Evolutionary conservation across 192 early-diverging fungal species (phyloP), one percentile per base, ranked within the genome.

Genomic region (Rhizophagus prolifer): DNA sequence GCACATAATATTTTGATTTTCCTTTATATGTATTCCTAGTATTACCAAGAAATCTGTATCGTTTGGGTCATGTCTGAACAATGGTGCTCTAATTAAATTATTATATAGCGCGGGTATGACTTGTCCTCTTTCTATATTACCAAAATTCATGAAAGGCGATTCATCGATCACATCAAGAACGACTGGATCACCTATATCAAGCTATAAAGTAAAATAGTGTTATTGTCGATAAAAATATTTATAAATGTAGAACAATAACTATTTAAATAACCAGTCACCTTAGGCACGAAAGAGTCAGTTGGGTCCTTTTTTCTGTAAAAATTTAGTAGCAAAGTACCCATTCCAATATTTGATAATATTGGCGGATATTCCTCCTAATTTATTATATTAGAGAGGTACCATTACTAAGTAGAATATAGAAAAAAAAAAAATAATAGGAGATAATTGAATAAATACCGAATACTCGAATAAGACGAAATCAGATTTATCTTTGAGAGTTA

Each of bases 61-160:
- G 26, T 89, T 81, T 14, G 83, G 74, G 54, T 87, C 82, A 38
- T 98, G 96, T 41, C 84, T 82, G 77, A 96, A 99, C 23, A 97
- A 78, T 5, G 97, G 97, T 9, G 95, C 96, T 9, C 96, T 92
- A 75, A 95, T 90, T 84, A 99, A 83, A 78, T 99, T 98, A 87
- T 97, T 99, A 83, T 93, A 94, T 60, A 97, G 80, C 1, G 92
- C 92, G 28, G 92, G 89, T n/a, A 97, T 91, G 9, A 91, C 89
- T 74, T 98, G 90, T 2, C 97, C 97, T 12, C 93, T 89, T 71
- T 95, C 90, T 9, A 98, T 94, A 72, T 98, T 94, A 65, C 97
- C 97, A 87, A 98, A 99, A 63, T 89, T 91, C 69, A 95, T 85
- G 82, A 99, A 99, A 1, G 97, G 97, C 12, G 96, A 95, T 0